A percentile compares a stretch with the other conserved stretches of the same genome.
These are phyloP conservation scores for Monosporascus ibericus DNA, from an alignment of 2,329 filamentous ascomycete genomes.

Conservation along the genomic window DNA sequence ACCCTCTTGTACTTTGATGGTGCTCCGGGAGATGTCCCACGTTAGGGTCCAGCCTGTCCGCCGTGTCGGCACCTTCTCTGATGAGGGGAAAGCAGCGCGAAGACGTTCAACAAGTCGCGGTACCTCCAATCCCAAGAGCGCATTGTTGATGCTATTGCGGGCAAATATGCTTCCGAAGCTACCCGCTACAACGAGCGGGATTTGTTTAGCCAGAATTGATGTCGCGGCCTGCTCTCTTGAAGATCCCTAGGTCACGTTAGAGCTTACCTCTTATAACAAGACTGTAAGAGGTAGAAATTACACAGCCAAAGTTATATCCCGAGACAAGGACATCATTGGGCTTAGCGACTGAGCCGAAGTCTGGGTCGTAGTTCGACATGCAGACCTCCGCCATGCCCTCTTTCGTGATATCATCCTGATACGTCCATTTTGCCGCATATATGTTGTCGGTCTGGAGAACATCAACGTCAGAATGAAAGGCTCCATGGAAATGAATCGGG, in stretches of 20 bases:
- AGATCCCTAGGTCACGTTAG: conserved; percentile 49
- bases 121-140: conserved; percentile 65
- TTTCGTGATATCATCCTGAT: conserved; percentile 72
- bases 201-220: conserved; percentile 38
- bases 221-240: conserved; percentile 86
- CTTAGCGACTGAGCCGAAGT: conserved; percentile 59
- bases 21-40: conserved; percentile 73
- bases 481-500: too few relatives aligned
- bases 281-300: too few relatives aligned
- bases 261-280: too few relatives aligned
- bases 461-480: too few relatives aligned
- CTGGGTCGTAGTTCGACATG: conserved; percentile 88
- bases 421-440: conserved; percentile 57
- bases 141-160: conserved; percentile 75
- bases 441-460: conserved; percentile 28
- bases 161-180: conserved; percentile 82
- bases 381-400: conserved; percentile 83
- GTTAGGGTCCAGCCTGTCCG: conserved; percentile 77
- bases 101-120: conserved; percentile 62
- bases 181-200: conserved; percentile 72
- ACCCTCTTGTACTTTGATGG: conserved; percentile 64
- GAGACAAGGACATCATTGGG: conserved; percentile 75
- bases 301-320: conserved; percentile 76
- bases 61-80: conserved; percentile 45
- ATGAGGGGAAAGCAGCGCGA: conserved; percentile 48